Base-by-base conservation (phyloP, 805 yeast genomes). In the Candida awuae region DNA sequence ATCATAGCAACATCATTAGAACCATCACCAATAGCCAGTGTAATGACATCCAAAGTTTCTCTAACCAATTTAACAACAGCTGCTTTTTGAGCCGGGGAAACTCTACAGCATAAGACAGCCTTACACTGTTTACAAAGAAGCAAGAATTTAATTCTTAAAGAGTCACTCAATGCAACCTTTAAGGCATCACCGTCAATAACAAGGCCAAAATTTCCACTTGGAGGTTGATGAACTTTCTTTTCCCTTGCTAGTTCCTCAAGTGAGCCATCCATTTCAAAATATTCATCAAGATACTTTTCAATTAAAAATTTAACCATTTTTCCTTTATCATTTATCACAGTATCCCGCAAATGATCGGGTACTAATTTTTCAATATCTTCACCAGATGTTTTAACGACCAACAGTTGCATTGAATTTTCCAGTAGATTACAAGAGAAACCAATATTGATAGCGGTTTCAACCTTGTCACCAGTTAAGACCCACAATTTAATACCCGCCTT, bases 1-100 rank as follows among this genome's bases (percentile, higher is more conserved):
- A 84, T 84, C 94, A 84, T 84, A 10, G 94, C 88, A 46, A 84
- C 94, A 63, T 84, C 94, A 56, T 84, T 84, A 16, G 92, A 78
- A 39, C 94, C 94, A 61, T 84, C 94, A 49, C 94, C 94, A 55
- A 84, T 82, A 7, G 92, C 90, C 42, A 84, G 62, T 1, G 94
- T 84, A 88, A 84, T 84, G 21, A 84, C 94, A 46, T 76, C 77
- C 34, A 84, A 64, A 14, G 77, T 70, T 21, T 77, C 75, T 54
- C 80, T 83, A n/a, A 84, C 92, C 47, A 84, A 59, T 48, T 73
- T 77, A 21, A 83, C 90, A 41, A 84, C 90, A n/a, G 78, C 75
- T 13, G 92, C 92, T 54, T 84, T 84, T 55, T 84, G 94, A 29
- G 90, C 77, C 5, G 94, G 94, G 1, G 92, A 83, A 25, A 84